A percentile compares a stretch with the other conserved stretches of the same genome.
phyloP scores from a whole-genome alignment of 23 red algal species.

The Pyropia haitanensis region DNA sequence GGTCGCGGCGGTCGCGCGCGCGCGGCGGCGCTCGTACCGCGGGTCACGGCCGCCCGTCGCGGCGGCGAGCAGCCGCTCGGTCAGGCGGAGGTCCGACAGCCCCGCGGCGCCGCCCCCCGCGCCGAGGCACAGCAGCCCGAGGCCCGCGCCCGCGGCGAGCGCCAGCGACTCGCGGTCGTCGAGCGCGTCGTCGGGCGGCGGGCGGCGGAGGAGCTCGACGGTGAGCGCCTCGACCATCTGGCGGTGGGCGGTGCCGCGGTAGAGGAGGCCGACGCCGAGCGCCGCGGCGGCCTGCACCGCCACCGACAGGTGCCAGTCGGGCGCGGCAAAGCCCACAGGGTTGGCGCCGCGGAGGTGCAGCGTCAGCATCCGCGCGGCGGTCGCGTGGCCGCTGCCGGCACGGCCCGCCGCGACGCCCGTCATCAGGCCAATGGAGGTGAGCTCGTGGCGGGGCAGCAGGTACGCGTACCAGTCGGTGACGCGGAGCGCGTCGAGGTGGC shows the following conservation, averaged over 20 bases:
- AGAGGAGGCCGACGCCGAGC: conserved; percentile 76
- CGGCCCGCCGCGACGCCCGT: conserved; percentile 64
- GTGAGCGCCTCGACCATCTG: conserved; percentile 78
- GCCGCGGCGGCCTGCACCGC: conserved; percentile 76
- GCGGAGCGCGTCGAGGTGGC: conserved; percentile 68
- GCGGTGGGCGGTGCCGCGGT: conserved; percentile 42
- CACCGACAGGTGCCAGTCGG: conserved; percentile 91
- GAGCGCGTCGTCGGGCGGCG: conserved; percentile 25
- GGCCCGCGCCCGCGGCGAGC: conserved; percentile 66
- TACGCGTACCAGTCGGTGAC: conserved; percentile 91
- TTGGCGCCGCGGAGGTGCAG: conserved; percentile 87
- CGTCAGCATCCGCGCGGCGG: conserved; percentile 70
- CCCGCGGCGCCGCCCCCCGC: conserved; percentile 30
- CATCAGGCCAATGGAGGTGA: conserved; percentile 87
- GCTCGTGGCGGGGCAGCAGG: conserved; percentile 70
- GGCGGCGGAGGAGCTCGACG: conserved; percentile 44
- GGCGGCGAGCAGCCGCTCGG: conserved; percentile 33
- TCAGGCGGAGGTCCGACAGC: conserved; percentile 23
- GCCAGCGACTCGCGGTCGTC: conserved; percentile 63
- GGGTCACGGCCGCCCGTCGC: conserved; percentile 32
- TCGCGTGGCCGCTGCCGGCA: conserved; percentile 48
- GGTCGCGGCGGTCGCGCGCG: neutral
- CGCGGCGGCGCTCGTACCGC: too few species aligned
- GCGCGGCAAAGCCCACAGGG: conserved; percentile 73
- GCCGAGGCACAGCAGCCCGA: conserved; percentile 71